Percentiles rank a stretch among this genome's conserved stretches.
Conservation (phyloP, 148 eudicot genomes). For the Beta vulgaris region DNA sequence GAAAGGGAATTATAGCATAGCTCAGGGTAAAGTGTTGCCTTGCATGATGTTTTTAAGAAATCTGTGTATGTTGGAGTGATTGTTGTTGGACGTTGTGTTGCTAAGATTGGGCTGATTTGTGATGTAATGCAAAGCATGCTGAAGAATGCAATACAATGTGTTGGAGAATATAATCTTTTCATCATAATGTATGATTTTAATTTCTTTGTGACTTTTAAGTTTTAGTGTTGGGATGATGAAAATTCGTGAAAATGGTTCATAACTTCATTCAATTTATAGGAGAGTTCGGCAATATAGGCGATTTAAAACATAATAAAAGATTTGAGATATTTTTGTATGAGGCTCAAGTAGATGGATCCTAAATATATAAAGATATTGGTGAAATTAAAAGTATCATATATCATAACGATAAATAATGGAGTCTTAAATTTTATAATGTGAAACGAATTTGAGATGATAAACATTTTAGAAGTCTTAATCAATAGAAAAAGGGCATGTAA, state of each 20-base stretch:
- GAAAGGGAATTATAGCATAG: conserved; percentile 56
- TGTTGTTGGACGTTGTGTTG: conserved; percentile 11
- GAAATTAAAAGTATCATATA: neutral
- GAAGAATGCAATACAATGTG: neutral
- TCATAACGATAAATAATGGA: no score
- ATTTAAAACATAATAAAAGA: neutral
- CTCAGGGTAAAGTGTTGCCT: conserved; percentile 42
- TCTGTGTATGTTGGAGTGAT: conserved; percentile 21
- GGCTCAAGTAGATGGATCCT: neutral
- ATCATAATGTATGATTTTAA: neutral
- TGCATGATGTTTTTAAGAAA: conserved; percentile 44
- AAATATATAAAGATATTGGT: neutral
- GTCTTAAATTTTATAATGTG: no score
- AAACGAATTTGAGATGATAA: no score
- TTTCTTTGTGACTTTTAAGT: neutral
- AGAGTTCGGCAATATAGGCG: neutral
- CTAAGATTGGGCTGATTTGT: conserved; percentile 6
- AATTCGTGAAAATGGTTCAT: neutral
- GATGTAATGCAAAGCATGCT: conserved; percentile 2
- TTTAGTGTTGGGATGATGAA: neutral
- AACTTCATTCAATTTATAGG: conserved; percentile 25
- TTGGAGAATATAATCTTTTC: neutral
- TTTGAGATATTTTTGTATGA: neutral
- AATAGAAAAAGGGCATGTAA: no score
- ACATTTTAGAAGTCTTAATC: no score